These are phyloP conservation scores for Globisporangium echinulatum DNA, from an alignment of 352 stramenopile genomes.

Conservation along the genomic window DNA sequence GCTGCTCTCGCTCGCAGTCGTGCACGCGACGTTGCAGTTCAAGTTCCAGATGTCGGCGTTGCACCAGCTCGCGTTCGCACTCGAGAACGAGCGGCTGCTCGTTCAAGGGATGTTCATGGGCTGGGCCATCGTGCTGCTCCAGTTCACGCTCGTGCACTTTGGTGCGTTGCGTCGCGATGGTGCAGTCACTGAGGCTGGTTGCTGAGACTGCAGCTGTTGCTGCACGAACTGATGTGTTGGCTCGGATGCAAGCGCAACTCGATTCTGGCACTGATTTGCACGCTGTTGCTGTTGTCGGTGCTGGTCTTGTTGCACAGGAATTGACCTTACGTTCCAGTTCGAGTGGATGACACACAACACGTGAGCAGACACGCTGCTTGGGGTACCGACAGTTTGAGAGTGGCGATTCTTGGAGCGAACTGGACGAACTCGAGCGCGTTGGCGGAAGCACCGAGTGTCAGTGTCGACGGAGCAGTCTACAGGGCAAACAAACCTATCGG, in stretches of 20 bases:
- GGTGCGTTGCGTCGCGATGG: neutral
- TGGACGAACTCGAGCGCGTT: too few relatives aligned
- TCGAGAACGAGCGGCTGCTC: slow-evolving; percentile 4
- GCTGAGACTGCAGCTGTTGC: too few relatives aligned
- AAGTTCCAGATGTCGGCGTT: slow-evolving; percentile 18
- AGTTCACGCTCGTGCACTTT: slow-evolving; percentile 1
- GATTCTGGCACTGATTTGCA: too few relatives aligned
- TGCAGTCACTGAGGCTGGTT: too few relatives aligned
- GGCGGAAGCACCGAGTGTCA: too few relatives aligned
- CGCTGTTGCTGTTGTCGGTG: neutral
- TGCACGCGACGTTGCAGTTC: slow-evolving; percentile 11
- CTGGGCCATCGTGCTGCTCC: neutral
- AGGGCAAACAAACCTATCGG: too few relatives aligned
- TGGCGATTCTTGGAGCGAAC: too few relatives aligned
- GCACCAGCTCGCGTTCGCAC: slow-evolving; percentile 34
- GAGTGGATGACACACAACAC: neutral
- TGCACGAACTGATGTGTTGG: neutral
- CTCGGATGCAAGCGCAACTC: neutral
- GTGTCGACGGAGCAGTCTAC: too few relatives aligned
- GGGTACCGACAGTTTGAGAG: too few relatives aligned
- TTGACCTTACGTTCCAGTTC: neutral
- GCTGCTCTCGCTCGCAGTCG: slow-evolving; percentile 12
- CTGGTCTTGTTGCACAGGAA: neutral
- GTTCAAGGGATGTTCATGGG: neutral
- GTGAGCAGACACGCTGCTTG: too few relatives aligned